Conservation (phyloP, 2,329 filamentous ascomycete genomes). For the Westerdykella aurantiaca region DNA sequence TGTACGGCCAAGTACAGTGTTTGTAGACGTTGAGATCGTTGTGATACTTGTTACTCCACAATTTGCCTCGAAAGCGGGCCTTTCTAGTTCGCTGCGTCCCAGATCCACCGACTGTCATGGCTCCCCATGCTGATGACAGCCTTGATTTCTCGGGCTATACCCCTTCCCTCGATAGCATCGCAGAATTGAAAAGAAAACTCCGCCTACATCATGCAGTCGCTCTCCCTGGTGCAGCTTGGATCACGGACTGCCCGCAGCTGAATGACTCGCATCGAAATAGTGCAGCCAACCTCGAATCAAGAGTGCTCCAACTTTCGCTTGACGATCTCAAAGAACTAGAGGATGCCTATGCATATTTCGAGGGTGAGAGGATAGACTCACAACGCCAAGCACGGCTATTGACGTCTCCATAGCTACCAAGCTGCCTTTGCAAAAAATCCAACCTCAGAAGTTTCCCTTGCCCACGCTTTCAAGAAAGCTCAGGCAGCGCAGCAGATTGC, state of each 20-base stretch:
- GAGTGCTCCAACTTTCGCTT: slow-evolving; percentile 2
- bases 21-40: too few species aligned
- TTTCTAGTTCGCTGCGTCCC: neutral
- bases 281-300: neutral
- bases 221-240: slow-evolving; percentile 1
- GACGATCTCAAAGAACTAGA: slow-evolving; percentile 3
- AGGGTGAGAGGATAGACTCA: neutral
- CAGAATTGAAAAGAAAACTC: slow-evolving; percentile 4
- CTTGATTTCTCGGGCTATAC: slow-evolving; percentile 2
- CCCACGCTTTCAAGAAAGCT: slow-evolving; percentile 2
- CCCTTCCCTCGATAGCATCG: neutral
- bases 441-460: slow-evolving; percentile 3
- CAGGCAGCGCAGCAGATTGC: neutral
- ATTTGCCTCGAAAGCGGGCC: too few species aligned
- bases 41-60: too few species aligned
- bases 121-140: neutral
- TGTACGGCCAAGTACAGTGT: too few species aligned
- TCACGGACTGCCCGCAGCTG: neutral
- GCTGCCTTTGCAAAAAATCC: slow-evolving; percentile 2
- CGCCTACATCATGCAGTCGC: neutral
- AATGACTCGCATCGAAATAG: too few species aligned
- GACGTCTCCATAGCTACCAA: neutral
- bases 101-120: neutral
- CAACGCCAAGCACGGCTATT: neutral
- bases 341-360: slow-evolving; percentile 1